Evolutionary conservation across 257 asterid species (phyloP).

Genomic region (Orobanche coerulescens): DNA sequence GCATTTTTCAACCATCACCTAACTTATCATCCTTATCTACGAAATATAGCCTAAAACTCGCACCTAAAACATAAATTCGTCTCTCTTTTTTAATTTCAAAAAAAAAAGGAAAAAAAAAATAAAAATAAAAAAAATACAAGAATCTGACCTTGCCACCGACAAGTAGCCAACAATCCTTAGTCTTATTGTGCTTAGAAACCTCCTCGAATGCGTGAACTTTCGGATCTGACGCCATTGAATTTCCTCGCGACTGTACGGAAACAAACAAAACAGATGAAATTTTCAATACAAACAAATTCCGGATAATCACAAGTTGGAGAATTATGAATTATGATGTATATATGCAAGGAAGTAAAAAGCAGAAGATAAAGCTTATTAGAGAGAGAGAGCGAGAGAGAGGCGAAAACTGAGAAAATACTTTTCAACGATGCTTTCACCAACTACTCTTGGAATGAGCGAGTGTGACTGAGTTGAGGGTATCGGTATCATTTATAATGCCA

Average conservation of each 20-base stretch:
- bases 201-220: slow-evolving; percentile 44
- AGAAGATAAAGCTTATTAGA: neutral
- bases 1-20: no score
- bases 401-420: slow-evolving; percentile 12
- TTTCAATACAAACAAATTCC: neutral
- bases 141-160: slow-evolving; percentile 47
- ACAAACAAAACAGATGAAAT: neutral
- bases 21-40: no score
- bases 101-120: neutral
- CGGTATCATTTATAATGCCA: neutral
- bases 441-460: neutral
- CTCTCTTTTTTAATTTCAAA: neutral
- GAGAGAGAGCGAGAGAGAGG: slow-evolving; percentile 6
- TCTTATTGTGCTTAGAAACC: slow-evolving; percentile 41
- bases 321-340: neutral
- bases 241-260: slow-evolving; percentile 9
- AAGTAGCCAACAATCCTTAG: slow-evolving; percentile 55
- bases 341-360: slow-evolving; percentile 1
- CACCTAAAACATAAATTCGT: slow-evolving; percentile 8
- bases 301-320: neutral
- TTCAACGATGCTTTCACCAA: slow-evolving; percentile 1
- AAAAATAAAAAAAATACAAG: neutral
- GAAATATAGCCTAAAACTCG: neutral
- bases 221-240: slow-evolving; percentile 42
- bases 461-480: neutral